Conservation (phyloP, 257 asterid genomes). For the Solanum pennellii region DNA sequence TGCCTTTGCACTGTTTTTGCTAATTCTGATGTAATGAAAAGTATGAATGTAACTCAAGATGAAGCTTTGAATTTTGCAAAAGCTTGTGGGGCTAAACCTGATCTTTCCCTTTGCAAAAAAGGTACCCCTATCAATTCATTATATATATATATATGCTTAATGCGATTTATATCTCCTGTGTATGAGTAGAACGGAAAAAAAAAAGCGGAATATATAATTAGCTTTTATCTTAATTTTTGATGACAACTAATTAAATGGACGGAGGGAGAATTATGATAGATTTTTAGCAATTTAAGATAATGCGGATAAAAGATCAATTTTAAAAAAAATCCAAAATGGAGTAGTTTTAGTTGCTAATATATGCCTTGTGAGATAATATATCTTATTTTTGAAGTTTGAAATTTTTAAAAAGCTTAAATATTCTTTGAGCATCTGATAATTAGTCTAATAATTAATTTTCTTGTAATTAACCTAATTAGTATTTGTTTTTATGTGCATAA, state of each 20-base stretch:
- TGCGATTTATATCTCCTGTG: neutral
- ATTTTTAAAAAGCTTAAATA: neutral
- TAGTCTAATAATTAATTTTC: neutral
- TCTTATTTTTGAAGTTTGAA: neutral
- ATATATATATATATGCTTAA: neutral
- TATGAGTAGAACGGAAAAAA: neutral
- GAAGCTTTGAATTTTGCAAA: slow-evolving; percentile 27
- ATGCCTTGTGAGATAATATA: neutral
- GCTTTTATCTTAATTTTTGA: neutral
- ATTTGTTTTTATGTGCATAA: neutral
- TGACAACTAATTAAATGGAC: neutral
- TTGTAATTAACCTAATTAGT: neutral
- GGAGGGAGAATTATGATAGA: neutral
- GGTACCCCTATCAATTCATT: neutral
- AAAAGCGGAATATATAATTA: neutral
- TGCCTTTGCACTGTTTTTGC: slow-evolving; percentile 35
- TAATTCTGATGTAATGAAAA: slow-evolving; percentile 10
- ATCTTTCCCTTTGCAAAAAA: slow-evolving; percentile 16
- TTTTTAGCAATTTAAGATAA: neutral
- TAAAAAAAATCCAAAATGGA: neutral
- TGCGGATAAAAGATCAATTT: neutral
- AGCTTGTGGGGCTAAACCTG: slow-evolving; percentile 28
- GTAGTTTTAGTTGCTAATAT: neutral
- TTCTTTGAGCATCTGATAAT: neutral
- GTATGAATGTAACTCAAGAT: slow-evolving; percentile 18